Evolutionary conservation across 768 basidiomycete species (phyloP).

Genomic region (Chalciporus piperatus): DNA sequence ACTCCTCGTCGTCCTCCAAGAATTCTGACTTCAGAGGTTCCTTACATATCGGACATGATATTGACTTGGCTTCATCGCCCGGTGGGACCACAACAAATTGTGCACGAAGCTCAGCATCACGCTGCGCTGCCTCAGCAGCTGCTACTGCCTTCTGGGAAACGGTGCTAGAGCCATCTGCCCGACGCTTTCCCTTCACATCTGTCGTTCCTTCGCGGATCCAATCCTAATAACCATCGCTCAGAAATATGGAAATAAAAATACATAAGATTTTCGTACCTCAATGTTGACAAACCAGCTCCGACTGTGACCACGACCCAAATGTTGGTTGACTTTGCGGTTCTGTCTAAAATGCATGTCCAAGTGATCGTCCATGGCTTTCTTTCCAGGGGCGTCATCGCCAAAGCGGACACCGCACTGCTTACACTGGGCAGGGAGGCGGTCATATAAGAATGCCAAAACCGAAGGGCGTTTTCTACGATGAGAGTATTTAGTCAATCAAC

Average conservation of each 20-base stretch:
- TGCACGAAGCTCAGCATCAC: slow-evolving; percentile 70
- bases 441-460: slow-evolving; percentile 67
- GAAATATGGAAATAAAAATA: slow-evolving; percentile 5
- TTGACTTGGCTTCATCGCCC: slow-evolving; percentile 77
- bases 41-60: slow-evolving; percentile 96
- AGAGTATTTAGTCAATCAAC: slow-evolving; percentile 8
- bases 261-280: slow-evolving; percentile 56
- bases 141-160: slow-evolving; percentile 55
- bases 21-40: slow-evolving; percentile 90
- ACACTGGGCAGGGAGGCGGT: slow-evolving; percentile 77
- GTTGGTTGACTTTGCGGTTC: slow-evolving; percentile 80
- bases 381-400: slow-evolving; percentile 66
- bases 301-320: slow-evolving; percentile 79
- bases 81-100: slow-evolving; percentile 88
- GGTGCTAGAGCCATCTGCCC: slow-evolving; percentile 50
- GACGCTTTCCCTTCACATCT: slow-evolving; percentile 68
- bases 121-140: slow-evolving; percentile 65
- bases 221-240: slow-evolving; percentile 51
- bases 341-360: slow-evolving; percentile 96
- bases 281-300: slow-evolving; percentile 85
- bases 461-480: slow-evolving; percentile 46
- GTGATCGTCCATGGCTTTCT: slow-evolving; percentile 79
- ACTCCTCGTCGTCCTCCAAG: slow-evolving; percentile 93
- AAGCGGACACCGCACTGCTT: slow-evolving; percentile 93
- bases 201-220: slow-evolving; percentile 74